Base-by-base conservation (phyloP, 208 protist species). In the Leishmania turanica region DNA sequence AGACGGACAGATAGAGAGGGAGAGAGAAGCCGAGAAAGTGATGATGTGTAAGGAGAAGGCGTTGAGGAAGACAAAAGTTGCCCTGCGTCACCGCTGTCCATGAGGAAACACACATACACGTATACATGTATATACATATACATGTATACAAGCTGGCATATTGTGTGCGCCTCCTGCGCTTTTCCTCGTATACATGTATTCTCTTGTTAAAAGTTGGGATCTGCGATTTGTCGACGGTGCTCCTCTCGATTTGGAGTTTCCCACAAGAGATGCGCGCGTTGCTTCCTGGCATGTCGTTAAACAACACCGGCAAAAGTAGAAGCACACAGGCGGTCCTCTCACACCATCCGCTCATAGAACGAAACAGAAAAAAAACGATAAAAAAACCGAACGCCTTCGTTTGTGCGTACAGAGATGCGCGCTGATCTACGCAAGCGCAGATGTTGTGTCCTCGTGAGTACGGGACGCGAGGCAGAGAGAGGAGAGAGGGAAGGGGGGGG, bases 1-100 rank as follows among this genome's bases (percentile, higher is more conserved):
- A 74, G 79, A 70, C 49, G 75, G 60, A 79, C 0, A 77, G 60
- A 83, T 0, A 77, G 71, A 82, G 65, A 73, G n/a, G 66, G 65
- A 62, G 80, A 70, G 53, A 34, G 74, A 49, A 40, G 27, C 62
- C 45, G 13, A 74, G 19, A 60, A 66, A 56, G 45, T 27, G 7
- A 7, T 27, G 53, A 58, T 58, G 7, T 7, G 13, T 17, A 6
- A 24, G 53, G 53, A 58, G 21, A 58, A 24, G 53, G 53, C 7
- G 53, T 24, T 8, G 45, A 13, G 8, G 45, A 49, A 0, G 45
- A 49, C 45, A 8, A 49, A 49, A 49, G 45, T 49, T 49, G 45
- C 8, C 9, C 9, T 11, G 45, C 45, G 8, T 49, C 45, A 49
- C 45, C 9, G 45, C 8, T 49, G 9, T 49, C 45, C 45, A 7